Base-by-base conservation (phyloP, 306 rosid genomes). In the Quercus parvula region DNA sequence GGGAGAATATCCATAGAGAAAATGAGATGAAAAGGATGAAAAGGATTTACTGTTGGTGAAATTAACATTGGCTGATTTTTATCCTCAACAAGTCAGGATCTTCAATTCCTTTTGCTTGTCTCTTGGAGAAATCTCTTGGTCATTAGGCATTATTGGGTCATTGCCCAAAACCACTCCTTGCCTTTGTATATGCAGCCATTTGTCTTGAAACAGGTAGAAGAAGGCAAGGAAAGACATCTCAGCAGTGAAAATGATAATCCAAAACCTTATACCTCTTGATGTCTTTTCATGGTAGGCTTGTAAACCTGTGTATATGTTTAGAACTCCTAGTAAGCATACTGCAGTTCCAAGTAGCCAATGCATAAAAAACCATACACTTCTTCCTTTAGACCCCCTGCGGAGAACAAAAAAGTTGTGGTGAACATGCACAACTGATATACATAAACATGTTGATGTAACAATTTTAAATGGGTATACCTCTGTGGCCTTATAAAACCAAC, bases 201-300 rank as follows among this genome's bases (percentile, higher is more conserved):
- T 94, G 83, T 94, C 97, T 91, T 94, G 98, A 61, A 92, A 83
- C n/a, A 94, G 97, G 87, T 94, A 94, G 82, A 88, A 76, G 73
- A 94, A 82, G 54, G 88, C 84, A 69, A 92, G 27, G 59, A 87
- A 78, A 75, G 86, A 73, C n/a, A 94, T 76, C 62, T 94, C 83
- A 79, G 81, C 78, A 18, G 97, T 89, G 87, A 94, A 89, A 82
- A 92, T 81, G 77, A 89, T 82, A 51, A 79, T 82, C 97, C 98
- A 92, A 80, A 77, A 33, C 82, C 30, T 73, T 70, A 86, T 87
- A 14, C 86, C 78, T 87, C 86, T 86, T 71, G 98, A 88, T 71
- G 97, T 89, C 85, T 89, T 92, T 63, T 88, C 91, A 12, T 89
- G 86, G 81, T 89, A 94, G 46, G 97, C 98, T 75, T 63, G 84